Conservation (phyloP, 441 rosid genomes). For the Sinapis alba region DNA sequence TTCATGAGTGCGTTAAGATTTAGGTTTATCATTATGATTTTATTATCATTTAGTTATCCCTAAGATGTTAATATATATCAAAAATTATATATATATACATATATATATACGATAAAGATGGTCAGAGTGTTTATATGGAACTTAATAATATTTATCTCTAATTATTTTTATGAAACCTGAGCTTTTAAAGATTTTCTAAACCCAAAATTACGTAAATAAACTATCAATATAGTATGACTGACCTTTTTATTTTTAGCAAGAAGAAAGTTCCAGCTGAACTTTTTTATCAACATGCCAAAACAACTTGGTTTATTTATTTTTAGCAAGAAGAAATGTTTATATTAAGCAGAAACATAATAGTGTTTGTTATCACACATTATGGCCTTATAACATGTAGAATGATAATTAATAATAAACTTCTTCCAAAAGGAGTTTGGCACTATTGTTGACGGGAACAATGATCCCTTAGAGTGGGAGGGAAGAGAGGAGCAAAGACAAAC, state of each 20-base stretch:
- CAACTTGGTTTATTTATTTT: no score
- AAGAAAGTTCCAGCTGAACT: no score
- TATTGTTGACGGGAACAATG: slow-evolving; percentile 20
- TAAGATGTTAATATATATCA: background rate
- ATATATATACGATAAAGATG: background rate
- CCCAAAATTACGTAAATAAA: no score
- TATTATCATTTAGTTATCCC: background rate
- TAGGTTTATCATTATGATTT: background rate
- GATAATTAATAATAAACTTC: background rate
- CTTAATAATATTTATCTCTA: background rate
- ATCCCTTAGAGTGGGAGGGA: slow-evolving; percentile 12
- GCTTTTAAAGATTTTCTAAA: no score
- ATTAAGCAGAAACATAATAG: background rate
- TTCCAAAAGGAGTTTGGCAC: background rate
- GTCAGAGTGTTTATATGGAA: background rate
- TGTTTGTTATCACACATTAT: background rate
- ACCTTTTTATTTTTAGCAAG: no score
- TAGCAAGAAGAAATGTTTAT: background rate
- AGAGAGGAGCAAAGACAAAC: slow-evolving; percentile 18
- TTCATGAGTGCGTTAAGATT: background rate
- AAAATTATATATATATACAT: background rate
- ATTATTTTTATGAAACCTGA: no score
- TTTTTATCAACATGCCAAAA: no score
- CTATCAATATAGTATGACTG: no score
- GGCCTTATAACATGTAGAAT: background rate